Evolutionary conservation across 176 grass and related monocot genomes (phyloP).

Genomic region (Chloris gayana): DNA sequence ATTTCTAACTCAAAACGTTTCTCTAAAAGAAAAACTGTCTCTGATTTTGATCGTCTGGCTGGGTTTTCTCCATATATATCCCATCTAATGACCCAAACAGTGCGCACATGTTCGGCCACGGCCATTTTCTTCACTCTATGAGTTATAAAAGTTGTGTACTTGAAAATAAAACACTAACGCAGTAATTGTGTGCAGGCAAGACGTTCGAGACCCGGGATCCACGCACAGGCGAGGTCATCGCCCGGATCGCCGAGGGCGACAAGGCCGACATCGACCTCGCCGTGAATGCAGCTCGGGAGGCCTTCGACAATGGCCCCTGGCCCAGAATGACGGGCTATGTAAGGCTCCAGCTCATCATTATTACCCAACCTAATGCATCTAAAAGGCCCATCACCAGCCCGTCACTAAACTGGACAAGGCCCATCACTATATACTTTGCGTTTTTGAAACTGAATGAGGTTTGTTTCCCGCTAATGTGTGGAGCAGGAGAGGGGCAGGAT

Average conservation of each 20-base stretch:
- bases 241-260: slow-evolving; percentile 66
- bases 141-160: not conserved
- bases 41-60: too few relatives aligned
- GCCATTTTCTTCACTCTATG: too few relatives aligned
- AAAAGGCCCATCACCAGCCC: not conserved
- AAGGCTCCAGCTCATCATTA: not conserved
- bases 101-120: too few relatives aligned
- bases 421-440: too few relatives aligned
- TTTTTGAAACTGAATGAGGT: too few relatives aligned
- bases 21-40: too few relatives aligned
- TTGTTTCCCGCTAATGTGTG: too few relatives aligned
- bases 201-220: slow-evolving; percentile 82
- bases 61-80: too few relatives aligned
- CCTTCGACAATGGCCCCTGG: slow-evolving; percentile 89
- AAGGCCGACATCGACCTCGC: slow-evolving; percentile 78
- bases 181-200: slow-evolving; percentile 46
- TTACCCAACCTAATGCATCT: too few relatives aligned
- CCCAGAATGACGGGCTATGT: slow-evolving; percentile 90
- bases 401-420: not conserved
- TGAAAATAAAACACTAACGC: not conserved
- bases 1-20: too few relatives aligned
- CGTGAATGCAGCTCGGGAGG: slow-evolving; percentile 75
- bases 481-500: slow-evolving; percentile 64
- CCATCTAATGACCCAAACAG: too few relatives aligned
- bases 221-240: slow-evolving; percentile 72